Base-by-base conservation (phyloP, 371 early-diverging fungal species). In the Lichtheimia corymbifera region DNA sequence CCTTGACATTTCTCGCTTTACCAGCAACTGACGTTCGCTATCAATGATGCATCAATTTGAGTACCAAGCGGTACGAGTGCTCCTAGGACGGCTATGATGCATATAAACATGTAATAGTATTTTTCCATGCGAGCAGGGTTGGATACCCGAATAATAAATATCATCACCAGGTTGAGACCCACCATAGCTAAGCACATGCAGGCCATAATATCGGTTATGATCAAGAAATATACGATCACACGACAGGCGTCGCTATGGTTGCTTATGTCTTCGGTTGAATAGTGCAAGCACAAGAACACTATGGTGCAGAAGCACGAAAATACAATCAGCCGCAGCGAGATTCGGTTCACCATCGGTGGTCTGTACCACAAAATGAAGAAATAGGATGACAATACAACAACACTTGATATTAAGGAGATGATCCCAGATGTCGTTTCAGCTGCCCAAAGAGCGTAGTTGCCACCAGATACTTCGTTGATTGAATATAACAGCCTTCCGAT, bases 121-220 rank as follows among this genome's bases (percentile, higher is more conserved):
- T 68, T 47, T 13, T 74, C 69, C 3, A 62, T 25, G 14, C 64
- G 66, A 15, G 57, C n/a, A 1, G 66, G 59, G 11, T 54, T 52
- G 2, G 64, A 35, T 1, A 65, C 58, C 13, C 64, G 68, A 11
- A 71, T 14, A 1, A 64, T 59, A 50, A 74, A 68, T 0, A 74
- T 65, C 49, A 68, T 50, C 2, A 47, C 47, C 7, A 74, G 24
- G 25, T 71, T 70, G 2, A 73, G 25, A 1, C 74, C 71, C 0
- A 74, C 63, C 64, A 74, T 65, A 1, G 71, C 66, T 20, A 74
- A 55, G 15, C 68, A 60, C 65, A 67, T 66, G 52, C 71, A 74
- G 0, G 66, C 44, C 74, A 74, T 74, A 1, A 62, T 63, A 50
- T 74, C 71, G 0, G 66, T 30, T n/a, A 55, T 53, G 11, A 63